These are phyloP conservation scores for Colletotrichum sp. DNA, from an alignment of 2,329 filamentous ascomycete species.

Conservation along the genomic window DNA sequence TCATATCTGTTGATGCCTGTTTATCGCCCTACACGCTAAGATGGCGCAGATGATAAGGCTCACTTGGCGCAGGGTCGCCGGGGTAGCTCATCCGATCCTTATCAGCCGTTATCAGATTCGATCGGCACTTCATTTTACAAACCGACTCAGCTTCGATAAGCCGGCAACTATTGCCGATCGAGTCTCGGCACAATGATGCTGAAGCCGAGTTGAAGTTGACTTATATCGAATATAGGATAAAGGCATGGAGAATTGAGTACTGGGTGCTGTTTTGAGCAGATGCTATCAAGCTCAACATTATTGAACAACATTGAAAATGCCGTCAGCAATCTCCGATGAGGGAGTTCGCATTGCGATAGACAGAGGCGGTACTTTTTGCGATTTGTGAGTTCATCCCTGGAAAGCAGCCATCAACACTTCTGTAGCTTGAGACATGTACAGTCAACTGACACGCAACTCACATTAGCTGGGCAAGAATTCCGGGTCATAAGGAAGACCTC, in stretches of 20 bases:
- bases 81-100: background rate
- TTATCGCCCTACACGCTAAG: background rate
- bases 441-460: background rate
- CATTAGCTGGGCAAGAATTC: constrained; percentile 40
- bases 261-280: background rate
- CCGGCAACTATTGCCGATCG: background rate
- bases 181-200: background rate
- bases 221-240: background rate
- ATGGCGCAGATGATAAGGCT: background rate
- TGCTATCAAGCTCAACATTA: background rate
- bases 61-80: background rate
- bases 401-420: background rate
- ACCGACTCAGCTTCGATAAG: background rate
- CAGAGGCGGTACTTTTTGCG: background rate
- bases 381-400: background rate
- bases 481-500: constrained; percentile 65
- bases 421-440: background rate
- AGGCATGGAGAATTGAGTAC: background rate
- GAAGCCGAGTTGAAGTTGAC: background rate
- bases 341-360: background rate
- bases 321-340: background rate
- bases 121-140: background rate
- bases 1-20: background rate
- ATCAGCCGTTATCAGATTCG: background rate
- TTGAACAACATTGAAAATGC: background rate